These are phyloP conservation scores for Simplicillium aogashimaense DNA, from an alignment of 2,329 filamentous ascomycete species.

Conservation along the genomic window DNA sequence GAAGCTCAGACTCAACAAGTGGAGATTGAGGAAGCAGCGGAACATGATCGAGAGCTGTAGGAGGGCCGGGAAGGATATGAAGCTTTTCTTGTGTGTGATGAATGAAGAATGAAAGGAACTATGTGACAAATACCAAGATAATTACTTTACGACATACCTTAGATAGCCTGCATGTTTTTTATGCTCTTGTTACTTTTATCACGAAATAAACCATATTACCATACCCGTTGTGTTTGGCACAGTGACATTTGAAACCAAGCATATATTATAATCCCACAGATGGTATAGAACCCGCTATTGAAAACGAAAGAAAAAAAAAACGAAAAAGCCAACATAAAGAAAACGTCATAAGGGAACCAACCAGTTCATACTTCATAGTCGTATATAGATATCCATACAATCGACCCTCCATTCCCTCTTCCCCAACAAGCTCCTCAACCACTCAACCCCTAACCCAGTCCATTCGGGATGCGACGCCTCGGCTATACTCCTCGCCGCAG, in stretches of 20 bases:
- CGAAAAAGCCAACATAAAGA: neutral
- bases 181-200: neutral
- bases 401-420: slow-evolving; percentile 83
- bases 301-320: neutral
- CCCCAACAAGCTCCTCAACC: slow-evolving; percentile 73
- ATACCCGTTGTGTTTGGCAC: no score
- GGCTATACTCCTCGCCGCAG: slow-evolving; percentile 56
- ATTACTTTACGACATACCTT: no score
- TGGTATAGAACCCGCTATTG: neutral
- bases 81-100: no score
- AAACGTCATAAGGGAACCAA: neutral
- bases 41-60: neutral
- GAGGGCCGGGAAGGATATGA: slow-evolving; percentile 7
- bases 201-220: slow-evolving; percentile 1
- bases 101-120: no score
- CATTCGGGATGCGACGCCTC: slow-evolving; percentile 53
- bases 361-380: slow-evolving; percentile 43
- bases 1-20: no score
- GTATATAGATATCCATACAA: slow-evolving; percentile 80
- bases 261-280: neutral
- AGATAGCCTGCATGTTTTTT: neutral
- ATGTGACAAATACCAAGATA: no score
- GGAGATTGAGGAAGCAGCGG: neutral
- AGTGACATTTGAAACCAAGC: no score
- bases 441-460: slow-evolving; percentile 74